phyloP scores from a whole-genome alignment of 805 yeast species.

The Pichia gijzeniarum region DNA sequence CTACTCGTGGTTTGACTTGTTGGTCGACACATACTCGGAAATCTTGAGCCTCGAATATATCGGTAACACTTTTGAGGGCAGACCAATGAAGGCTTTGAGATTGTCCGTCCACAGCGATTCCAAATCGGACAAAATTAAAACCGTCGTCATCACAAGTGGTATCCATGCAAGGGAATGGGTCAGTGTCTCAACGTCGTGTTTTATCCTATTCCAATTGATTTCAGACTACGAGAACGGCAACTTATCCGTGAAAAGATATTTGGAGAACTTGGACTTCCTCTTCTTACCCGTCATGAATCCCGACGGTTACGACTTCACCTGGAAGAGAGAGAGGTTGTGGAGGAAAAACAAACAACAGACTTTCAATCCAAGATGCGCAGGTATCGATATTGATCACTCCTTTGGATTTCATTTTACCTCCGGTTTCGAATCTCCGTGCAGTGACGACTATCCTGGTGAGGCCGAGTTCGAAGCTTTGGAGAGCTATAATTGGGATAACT shows the following conservation, averaged over 20 bases:
- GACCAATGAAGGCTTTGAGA: conserved; percentile 63
- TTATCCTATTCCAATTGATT: conserved; percentile 42
- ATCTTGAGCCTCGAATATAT: conserved; percentile 56
- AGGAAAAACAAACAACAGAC: conserved; percentile 81
- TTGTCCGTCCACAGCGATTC: conserved; percentile 42
- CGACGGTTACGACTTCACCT: conserved; percentile 82
- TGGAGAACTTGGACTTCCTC: conserved; percentile 60
- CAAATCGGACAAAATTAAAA: conserved; percentile 36
- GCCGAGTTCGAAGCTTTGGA: conserved; percentile 62
- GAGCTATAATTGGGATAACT: conserved; percentile 42
- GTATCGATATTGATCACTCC: conserved; percentile 84
- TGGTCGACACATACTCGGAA: conserved; percentile 58
- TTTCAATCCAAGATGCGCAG: conserved; percentile 57
- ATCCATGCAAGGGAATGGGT: conserved; percentile 92
- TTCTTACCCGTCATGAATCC: conserved; percentile 85
- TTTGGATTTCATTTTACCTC: conserved; percentile 67
- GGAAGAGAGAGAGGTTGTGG: conserved; percentile 82
- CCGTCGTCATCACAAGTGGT: conserved; percentile 76
- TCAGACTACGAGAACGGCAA: conserved; percentile 37
- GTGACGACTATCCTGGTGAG: conserved; percentile 79
- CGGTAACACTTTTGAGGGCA: conserved; percentile 72
- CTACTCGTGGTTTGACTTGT: conserved; percentile 61
- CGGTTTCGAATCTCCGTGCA: conserved; percentile 63
- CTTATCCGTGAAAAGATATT: conserved; percentile 37
- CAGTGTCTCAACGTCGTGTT: conserved; percentile 63